A percentile compares a stretch with the other conserved stretches of the same genome.
Evolutionary conservation across 192 early-diverging fungal species (phyloP).

Genomic region (Podila epicladia): DNA sequence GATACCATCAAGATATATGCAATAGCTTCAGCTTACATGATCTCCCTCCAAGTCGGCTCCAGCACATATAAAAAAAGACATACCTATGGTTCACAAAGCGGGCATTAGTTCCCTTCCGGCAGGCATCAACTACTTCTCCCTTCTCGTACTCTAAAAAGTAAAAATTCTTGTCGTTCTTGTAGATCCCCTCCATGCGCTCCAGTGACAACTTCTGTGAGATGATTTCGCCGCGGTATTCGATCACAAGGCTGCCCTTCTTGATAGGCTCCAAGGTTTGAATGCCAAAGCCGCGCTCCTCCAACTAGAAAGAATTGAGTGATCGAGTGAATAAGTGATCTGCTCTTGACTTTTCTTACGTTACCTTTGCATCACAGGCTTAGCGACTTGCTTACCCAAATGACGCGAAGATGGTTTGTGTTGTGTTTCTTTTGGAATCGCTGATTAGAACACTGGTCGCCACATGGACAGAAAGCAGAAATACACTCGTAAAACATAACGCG

Average conservation of each 20-base stretch:
- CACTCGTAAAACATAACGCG: conserved; percentile 84
- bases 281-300: conserved; percentile 75
- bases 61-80: too few relatives aligned
- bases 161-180: conserved; percentile 70
- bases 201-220: conserved; percentile 70
- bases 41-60: too few relatives aligned
- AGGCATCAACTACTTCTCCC: conserved; percentile 85
- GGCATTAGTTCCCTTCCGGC: conserved; percentile 78
- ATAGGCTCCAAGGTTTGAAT: conserved; percentile 65
- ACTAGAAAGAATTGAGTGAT: conserved; percentile 50
- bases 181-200: conserved; percentile 80
- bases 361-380: too few relatives aligned
- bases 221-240: conserved; percentile 88
- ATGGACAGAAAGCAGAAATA: conserved; percentile 69
- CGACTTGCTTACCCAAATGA: conserved; percentile 65
- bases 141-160: conserved; percentile 83
- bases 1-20: too few relatives aligned
- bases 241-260: conserved; percentile 66
- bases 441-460: conserved; percentile 75
- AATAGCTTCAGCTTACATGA: too few relatives aligned
- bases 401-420: conserved; percentile 60
- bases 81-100: conserved; percentile 80
- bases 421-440: conserved; percentile 75
- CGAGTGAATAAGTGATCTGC: neutral
- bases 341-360: neutral